Conservation (phyloP, 2,329 filamentous ascomycete species). For the Colletotrichum sidae region DNA sequence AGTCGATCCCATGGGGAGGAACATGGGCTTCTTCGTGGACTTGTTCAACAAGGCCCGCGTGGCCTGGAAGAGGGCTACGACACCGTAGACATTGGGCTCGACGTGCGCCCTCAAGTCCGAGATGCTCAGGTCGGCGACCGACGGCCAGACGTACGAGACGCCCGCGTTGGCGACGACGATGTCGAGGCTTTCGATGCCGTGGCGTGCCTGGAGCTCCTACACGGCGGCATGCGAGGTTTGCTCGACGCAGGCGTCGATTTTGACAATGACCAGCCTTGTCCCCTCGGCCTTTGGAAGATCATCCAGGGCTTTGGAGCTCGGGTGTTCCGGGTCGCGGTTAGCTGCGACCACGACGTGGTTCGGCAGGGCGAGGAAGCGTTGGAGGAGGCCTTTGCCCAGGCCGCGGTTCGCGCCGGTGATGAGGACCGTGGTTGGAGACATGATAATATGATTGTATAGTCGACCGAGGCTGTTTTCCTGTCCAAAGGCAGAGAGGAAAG, state of each 20-base stretch:
- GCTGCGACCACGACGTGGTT: slow-evolving; percentile 64
- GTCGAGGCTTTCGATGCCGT: slow-evolving; percentile 57
- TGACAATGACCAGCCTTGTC: slow-evolving; percentile 53
- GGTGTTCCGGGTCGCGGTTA: slow-evolving; percentile 47
- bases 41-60: slow-evolving; percentile 42
- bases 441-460: neutral
- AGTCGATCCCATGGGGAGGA: neutral
- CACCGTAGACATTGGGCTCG: slow-evolving; percentile 49
- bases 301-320: slow-evolving; percentile 45
- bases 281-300: slow-evolving; percentile 50
- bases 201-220: slow-evolving; percentile 41
- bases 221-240: slow-evolving; percentile 49
- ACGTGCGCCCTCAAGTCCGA: slow-evolving; percentile 52
- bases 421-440: slow-evolving; percentile 37
- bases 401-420: slow-evolving; percentile 54
- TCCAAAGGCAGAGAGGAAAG: neutral
- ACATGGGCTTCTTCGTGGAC: slow-evolving; percentile 2
- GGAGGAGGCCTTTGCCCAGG: slow-evolving; percentile 49
- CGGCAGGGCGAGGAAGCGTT: slow-evolving; percentile 58
- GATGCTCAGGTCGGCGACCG: slow-evolving; percentile 47
- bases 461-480: neutral
- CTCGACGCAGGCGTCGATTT: slow-evolving; percentile 52
- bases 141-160: slow-evolving; percentile 47
- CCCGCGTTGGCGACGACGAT: slow-evolving; percentile 66
- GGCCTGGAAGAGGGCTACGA: slow-evolving; percentile 40